Base-by-base conservation (phyloP, 805 yeast species). In the Starmera amethionina region DNA sequence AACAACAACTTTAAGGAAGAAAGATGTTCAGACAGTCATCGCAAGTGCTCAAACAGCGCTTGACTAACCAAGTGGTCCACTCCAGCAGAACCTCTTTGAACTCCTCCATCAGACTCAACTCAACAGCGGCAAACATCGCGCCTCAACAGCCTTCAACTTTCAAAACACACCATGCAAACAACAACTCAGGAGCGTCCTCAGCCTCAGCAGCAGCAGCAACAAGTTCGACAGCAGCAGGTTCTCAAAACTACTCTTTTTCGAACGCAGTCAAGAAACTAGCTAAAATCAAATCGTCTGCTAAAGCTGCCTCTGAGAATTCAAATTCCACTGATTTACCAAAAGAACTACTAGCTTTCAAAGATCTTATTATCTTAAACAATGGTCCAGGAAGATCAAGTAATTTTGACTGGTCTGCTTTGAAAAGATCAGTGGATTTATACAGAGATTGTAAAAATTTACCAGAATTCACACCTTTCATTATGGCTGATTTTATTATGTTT, bases 321-420 rank as follows among this genome's bases (percentile, higher is more conserved):
- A 8, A 6, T 7, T 6, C 6, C 5, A 22, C 4, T 22, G 27
- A 8, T 8, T 22, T 22, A 68, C 41, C 75, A 74, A 43, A 63
- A 73, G 8, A 47, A 22, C 27, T 22, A 22, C 9, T 63, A 34
- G 74, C 77, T 4, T 74, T 72, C 52, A 78, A 73, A 48, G 79
- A 75, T 44, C 69, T 71, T 42, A 59, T 68, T 4, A 46, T 62
- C 0, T 63, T 60, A 37, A 58, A 65, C 11, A 49, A 48, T 11
- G 57, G 55, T 32, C 50, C 55, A 15, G 52, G 50, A 30, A 60
- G 60, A 40, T 62, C 72, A 3, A 65, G 63, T n/a, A 62, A 67
- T 18, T 52, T 66, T 36, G 73, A 72, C 48, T 75, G 79, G 78
- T 69, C 65, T 35, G 71, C 77, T 3, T 65, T 75, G 34, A 66